Evolutionary conservation across 2,329 filamentous ascomycete genomes (phyloP), one percentile per base, ranked within the genome.

Genomic region (Aspergillus eucalypticola): DNA sequence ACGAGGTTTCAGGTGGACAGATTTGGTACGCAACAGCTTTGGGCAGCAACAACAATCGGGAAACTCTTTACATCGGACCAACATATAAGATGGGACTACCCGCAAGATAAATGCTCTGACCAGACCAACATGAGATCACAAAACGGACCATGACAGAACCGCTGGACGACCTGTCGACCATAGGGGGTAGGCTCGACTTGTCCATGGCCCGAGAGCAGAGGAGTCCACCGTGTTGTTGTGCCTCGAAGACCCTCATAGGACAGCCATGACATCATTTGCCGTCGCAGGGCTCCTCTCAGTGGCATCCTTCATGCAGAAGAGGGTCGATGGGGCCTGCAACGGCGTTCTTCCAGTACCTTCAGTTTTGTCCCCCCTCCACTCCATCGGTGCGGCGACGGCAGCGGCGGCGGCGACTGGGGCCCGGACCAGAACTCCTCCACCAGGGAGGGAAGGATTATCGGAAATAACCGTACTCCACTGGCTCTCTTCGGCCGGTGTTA

Each of bases 201-300:
- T 39, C 60, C 55, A 64, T 54, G 58, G 52, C 53, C 49, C 25
- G 25, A 19, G 46, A 60, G 56, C 60, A 39, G 23, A 23, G 38
- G 32, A 29, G 23, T 19, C 23, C 39, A 51, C 54, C 38, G 41
- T 51, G 23, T 50, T 49, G 49, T 41, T 61, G 49, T 39, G 51
- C 51, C 59, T 58, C 53, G 29, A 44, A 48, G 35, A 39, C 32
- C 48, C 46, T 32, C 19, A 32, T 35, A 32, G 21, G 35, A 25
- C 42, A n/a, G 49, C 25, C 19, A 64, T 64, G 60, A 64, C 62
- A 64, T 64, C 62, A 64, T 29, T 15, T 29, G n/a, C 46, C 25
- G 46, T 50, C 23, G 25, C 25, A 42, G 52, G 49, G 52, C 21
- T 44, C 38, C 52, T 23, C 41, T 21, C 19, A 54, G 32, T 35